Base-by-base conservation (phyloP, 208 protist species). In the Naegleria fowleri region DNA sequence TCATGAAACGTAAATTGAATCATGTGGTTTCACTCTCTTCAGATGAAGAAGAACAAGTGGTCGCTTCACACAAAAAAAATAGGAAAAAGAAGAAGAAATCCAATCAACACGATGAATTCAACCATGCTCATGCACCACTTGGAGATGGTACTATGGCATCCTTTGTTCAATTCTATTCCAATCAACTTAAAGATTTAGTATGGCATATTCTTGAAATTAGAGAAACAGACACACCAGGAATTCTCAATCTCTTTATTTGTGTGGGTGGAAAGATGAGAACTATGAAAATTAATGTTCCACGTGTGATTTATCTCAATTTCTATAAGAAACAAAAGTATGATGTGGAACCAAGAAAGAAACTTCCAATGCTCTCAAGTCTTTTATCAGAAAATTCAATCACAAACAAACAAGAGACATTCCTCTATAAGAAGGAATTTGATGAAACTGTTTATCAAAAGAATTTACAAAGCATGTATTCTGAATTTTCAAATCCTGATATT, bases 401-500 rank as follows among this genome's bases (percentile, higher is more conserved):
- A 33, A 9, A 43, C 91, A 51, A 40, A 92, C 0, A 87, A 83
- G 2, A 40, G 86, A 11, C 19, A 84, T 29, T 48, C 55, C 41
- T 90, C 93, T 88, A 36, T 76, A 22, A 92, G 92, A 48, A 38
- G 67, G 9, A 75, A 58, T 58, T 92, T 55, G 29, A 40, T 59
- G 15, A 33, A 33, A 9, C 9, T 83, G 13, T 41, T 38, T 33
- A 94, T 91, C 43, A 86, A 90, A 15, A 40, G 92, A 5, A 59
- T 25, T 25, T 39, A 59, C 48, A 88, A 92, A 55, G 9, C 6
- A 29, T 88, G 4, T 36, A 52, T 33, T 86, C 67, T 58, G 22
- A n/a, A 25, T 92, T 75, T 39, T 52, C 36, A 86, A 94, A 7
- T 76, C 95, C 22, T 92, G 55, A 93, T 25, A 93, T 96, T 38